These are phyloP conservation scores for Termitomyces sp. DNA, from an alignment of 768 basidiomycete genomes.

Conservation along the genomic window DNA sequence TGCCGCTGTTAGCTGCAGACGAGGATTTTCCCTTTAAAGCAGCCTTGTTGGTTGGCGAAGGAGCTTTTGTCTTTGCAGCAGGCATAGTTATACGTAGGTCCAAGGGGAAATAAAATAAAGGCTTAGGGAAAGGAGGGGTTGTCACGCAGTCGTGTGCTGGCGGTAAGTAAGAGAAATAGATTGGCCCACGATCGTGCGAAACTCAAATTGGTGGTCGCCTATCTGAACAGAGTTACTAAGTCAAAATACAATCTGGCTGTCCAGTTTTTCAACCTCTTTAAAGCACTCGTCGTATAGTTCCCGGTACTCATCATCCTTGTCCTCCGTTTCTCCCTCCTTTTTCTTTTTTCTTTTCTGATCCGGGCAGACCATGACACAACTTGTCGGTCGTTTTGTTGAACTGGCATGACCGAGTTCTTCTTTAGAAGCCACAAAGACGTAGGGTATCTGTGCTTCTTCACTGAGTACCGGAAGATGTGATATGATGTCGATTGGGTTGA, in stretches of 20 bases:
- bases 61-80: conserved; percentile 52
- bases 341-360: conserved; percentile 69
- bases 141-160: conserved; percentile 14
- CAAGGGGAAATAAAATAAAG: conserved; percentile 16
- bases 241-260: conserved; percentile 65
- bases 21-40: conserved; percentile 36
- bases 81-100: conserved; percentile 29
- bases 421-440: conserved; percentile 85
- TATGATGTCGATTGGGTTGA: conserved; percentile 97
- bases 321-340: conserved; percentile 54
- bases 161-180: conserved; percentile 11
- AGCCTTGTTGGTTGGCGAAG: conserved; percentile 34
- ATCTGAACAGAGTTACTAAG: not conserved
- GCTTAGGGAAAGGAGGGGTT: conserved; percentile 13
- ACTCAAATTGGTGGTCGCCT: conserved; percentile 10
- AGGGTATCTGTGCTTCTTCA: conserved; percentile 90
- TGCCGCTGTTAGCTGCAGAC: conserved; percentile 35
- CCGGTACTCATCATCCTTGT: conserved; percentile 78
- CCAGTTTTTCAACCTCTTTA: conserved; percentile 79
- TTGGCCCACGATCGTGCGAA: conserved; percentile 19
- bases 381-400: conserved; percentile 96
- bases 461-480: conserved; percentile 93
- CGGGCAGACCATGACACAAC: conserved; percentile 93
- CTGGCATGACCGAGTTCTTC: conserved; percentile 95
- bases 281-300: conserved; percentile 84